Evolutionary conservation across 352 stramenopile species (phyloP), one percentile per base, ranked within the genome.

Genomic region (Phytopythium cucurbitacearum): DNA sequence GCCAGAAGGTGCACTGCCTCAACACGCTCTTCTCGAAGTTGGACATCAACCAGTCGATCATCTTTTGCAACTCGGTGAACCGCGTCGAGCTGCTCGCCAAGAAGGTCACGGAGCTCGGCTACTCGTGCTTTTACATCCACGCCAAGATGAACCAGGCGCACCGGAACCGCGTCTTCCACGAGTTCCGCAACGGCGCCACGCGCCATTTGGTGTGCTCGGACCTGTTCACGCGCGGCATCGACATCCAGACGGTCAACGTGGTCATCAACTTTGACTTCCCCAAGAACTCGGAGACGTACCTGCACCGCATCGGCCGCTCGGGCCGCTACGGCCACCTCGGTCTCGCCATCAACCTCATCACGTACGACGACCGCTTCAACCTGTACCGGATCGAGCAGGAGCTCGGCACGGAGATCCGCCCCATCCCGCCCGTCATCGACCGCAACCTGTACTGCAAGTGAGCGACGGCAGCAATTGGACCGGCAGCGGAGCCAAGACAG

Each of bases 201-300:
- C 85, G 97, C 40, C 96, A 99, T 70, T 79, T 99, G 35, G 97
- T 99, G 43, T 99, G 91, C 59, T 98, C 87, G 64, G 97, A 99
- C 64, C 76, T 99, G 44, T 99, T 99, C 69, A 99, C 96, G 48
- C 91, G 98, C 51, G 98, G 98, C 69, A 99, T 99, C 53, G 97
- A 99, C 69, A 99, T 99, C 70, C 96, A 99, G 77, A 98, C 94
- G 49, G 98, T 99, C 16, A 99, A 99, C 67, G 96, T 99, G n/a
- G 98, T 99, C 38, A 99, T 99, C 76, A 99, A 99, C 79, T 99
- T 99, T 70, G 98, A 99, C 78, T 99, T 99, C 69, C 98, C 98
- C 10, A 98, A 99, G 74, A 99, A 99, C 75, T 97, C 90, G 32
- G 97, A 99, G 75, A 99, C 97, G 16, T 99, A 99, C 58, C 78